These are phyloP conservation scores for Xylariaceae sp. DNA, from an alignment of 2,329 filamentous ascomycete species.

Conservation along the genomic window DNA sequence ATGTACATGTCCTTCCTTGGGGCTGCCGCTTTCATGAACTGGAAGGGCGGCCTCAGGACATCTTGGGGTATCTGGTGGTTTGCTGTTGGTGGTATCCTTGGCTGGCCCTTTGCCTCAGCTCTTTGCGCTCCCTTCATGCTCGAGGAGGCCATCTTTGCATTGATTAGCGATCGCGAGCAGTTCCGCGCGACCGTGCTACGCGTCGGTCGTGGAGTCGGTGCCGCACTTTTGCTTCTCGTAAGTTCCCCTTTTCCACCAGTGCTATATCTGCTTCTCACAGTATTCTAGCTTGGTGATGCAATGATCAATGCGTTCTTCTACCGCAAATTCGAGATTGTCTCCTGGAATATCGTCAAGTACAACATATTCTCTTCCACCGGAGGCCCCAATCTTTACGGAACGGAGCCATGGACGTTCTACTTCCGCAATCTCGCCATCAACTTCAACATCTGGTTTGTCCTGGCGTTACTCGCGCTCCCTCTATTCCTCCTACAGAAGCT, in stretches of 20 bases:
- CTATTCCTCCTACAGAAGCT: conserved; percentile 69
- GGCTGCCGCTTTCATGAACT: conserved; percentile 84
- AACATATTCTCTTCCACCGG: conserved; percentile 81
- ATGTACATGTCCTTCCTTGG: conserved; percentile 93
- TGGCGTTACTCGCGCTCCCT: conserved; percentile 70
- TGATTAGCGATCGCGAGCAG: conserved; percentile 52
- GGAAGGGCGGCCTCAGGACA: conserved; percentile 72
- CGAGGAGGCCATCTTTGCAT: conserved; percentile 63
- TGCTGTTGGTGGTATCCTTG: conserved; percentile 74
- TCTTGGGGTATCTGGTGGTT: conserved; percentile 87
- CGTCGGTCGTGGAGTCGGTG: conserved; percentile 61
- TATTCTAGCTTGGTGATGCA: conserved; percentile 59
- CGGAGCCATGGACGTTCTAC: conserved; percentile 96
- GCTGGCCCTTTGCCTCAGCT: conserved; percentile 91
- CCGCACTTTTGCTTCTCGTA: conserved; percentile 65
- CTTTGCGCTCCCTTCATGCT: conserved; percentile 73
- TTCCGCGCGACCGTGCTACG: conserved; percentile 56
- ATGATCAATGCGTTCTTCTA: conserved; percentile 80
- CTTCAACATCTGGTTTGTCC: conserved; percentile 89
- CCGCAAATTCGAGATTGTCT: conserved; percentile 67
- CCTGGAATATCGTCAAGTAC: conserved; percentile 92
- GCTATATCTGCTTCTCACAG: conserved; percentile 12
- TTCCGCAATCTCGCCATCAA: conserved; percentile 85
- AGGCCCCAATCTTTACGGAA: conserved; percentile 89
- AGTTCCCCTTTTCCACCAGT: conserved; percentile 29